Evolutionary conservation across 257 asterid genomes (phyloP), one percentile per base, ranked within the genome.

Genomic region (Forsythia viridissima): DNA sequence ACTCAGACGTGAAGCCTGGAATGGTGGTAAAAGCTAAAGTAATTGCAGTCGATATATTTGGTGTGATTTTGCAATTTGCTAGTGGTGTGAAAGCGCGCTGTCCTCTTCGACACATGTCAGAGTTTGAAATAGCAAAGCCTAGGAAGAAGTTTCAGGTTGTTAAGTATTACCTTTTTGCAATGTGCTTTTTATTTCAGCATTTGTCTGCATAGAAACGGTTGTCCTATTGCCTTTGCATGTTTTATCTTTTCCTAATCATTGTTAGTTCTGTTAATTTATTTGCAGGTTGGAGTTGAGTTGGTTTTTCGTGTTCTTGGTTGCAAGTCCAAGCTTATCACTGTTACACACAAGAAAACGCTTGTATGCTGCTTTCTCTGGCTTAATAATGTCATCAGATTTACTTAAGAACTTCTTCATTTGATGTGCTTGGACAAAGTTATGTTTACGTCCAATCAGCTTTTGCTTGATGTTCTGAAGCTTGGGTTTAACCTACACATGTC

Each of bases 31-130:
- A 93, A 83, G 99, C 91, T 80, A 96, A 93, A 90, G 97, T 93
- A 73, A 85, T 91, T 78, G 81, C 87, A 72, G 95, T 91, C 38
- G 93, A 92, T 82, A 85, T 87, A 77, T 96, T 90, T 81, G 99
- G 97, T 82, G 96, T 98, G 75, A 90, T 93, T 80, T 97, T 96
- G 82, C 97, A 92, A 83, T 89, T 93, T 81, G 86, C 95, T 59
- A 88, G 97, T 83, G 97, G 98, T 39, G 90, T 96, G 80, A 96
- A 96, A 86, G 98, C 98, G n/a, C 94, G 92, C 9, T 96, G 99
- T 74, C 99, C 99, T 79, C 98, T 96, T 80, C 97, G 99, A 24
- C 99, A 96, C 83, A 96, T 96, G 99, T 93, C 99, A 59, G 99
- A 96, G 90, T 88, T 93, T 82, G 99, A 96, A 85, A 96, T 92